phyloP scores from a whole-genome alignment of 768 basidiomycete species.

The Dioszegia crocea region DNA sequence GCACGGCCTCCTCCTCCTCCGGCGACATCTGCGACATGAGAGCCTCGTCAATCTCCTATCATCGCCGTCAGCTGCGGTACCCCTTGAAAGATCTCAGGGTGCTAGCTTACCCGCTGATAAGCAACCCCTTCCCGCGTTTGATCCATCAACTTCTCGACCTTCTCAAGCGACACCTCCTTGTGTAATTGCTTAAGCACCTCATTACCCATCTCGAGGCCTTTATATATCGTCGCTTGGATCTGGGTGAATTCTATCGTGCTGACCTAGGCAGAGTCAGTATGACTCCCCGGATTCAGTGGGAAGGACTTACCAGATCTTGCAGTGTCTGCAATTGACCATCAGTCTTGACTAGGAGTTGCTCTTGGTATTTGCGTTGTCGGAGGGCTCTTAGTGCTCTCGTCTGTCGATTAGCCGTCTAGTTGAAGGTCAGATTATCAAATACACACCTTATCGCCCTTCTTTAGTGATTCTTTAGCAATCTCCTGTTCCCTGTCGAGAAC shows the following conservation, averaged over 20 bases:
- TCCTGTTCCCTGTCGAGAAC: slow-evolving; percentile 81
- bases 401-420: slow-evolving; percentile 32
- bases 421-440: no score
- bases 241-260: slow-evolving; percentile 95
- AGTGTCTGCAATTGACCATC: slow-evolving; percentile 82
- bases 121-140: slow-evolving; percentile 88
- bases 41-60: slow-evolving; percentile 93
- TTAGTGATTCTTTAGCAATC: slow-evolving; percentile 79
- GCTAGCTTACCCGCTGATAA: slow-evolving; percentile 69
- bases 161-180: slow-evolving; percentile 84
- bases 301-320: slow-evolving; percentile 70
- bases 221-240: slow-evolving; percentile 84
- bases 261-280: slow-evolving; percentile 58
- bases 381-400: slow-evolving; percentile 75
- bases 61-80: no score
- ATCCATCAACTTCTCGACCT: slow-evolving; percentile 87
- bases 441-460: slow-evolving; percentile 70
- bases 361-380: slow-evolving; percentile 88
- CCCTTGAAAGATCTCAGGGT: no score
- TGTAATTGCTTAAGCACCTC: slow-evolving; percentile 91
- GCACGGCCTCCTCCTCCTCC: slow-evolving; percentile 92
- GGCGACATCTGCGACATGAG: slow-evolving; percentile 72
- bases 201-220: slow-evolving; percentile 88
- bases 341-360: slow-evolving; percentile 77
- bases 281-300: no score